A percentile compares a stretch with the other conserved stretches of the same genome.
Evolutionary conservation across 2,329 filamentous ascomycete genomes (phyloP).

Genomic region (Fusarium oligoseptatum): DNA sequence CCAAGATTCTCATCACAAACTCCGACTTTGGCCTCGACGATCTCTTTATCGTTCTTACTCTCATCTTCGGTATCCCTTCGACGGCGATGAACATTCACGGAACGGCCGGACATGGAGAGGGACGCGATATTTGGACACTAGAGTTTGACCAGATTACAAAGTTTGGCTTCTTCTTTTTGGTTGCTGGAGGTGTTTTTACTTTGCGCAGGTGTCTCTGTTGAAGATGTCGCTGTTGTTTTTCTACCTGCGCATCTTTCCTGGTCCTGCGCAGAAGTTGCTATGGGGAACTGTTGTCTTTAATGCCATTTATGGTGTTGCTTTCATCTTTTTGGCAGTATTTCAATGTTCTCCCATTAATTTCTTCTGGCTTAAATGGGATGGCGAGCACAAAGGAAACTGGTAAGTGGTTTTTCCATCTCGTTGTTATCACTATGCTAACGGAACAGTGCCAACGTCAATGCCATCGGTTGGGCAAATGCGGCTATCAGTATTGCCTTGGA

Average conservation of each 20-base stretch:
- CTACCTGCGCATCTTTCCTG: conserved; percentile 37
- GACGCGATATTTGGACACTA: conserved; percentile 36
- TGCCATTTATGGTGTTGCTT: conserved; percentile 46
- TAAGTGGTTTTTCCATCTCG: not conserved
- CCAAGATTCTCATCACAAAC: conserved; percentile 29
- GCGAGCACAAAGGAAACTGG: conserved; percentile 55
- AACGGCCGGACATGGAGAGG: conserved; percentile 29
- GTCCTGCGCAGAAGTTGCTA: conserved; percentile 20
- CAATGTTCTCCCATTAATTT: conserved; percentile 56
- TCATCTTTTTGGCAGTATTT: conserved; percentile 51
- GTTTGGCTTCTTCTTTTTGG: conserved; percentile 34
- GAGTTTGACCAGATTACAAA: conserved; percentile 23
- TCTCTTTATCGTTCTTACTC: conserved; percentile 28
- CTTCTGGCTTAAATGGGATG: conserved; percentile 59
- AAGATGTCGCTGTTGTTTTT: conserved; percentile 39
- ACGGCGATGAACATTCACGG: conserved; percentile 34
- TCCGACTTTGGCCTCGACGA: conserved; percentile 37
- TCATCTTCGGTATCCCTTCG: conserved; percentile 24
- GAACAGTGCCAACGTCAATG: conserved; percentile 52
- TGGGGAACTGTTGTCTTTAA: conserved; percentile 36
- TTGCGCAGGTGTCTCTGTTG: conserved; percentile 27
- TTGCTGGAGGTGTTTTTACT: conserved; percentile 32
- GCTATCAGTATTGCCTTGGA: conserved; percentile 58
- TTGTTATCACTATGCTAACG: not conserved
- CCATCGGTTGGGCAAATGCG: conserved; percentile 58